Base-by-base conservation (phyloP, 1,139 yeast genomes). In the Ogataea hybrid region DNA sequence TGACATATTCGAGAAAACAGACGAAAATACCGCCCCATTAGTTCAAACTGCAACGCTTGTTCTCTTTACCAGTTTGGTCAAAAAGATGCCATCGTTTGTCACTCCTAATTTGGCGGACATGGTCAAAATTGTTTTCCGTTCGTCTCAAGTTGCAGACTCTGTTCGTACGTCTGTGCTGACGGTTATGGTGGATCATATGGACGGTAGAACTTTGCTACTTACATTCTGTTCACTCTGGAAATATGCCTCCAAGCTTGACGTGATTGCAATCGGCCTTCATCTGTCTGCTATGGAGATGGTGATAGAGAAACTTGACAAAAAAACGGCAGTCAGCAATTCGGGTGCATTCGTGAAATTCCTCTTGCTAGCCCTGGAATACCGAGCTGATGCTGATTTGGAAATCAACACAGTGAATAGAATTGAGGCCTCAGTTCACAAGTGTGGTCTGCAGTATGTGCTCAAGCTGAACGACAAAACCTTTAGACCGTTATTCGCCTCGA, bases 391-490 rank as follows among this genome's bases (percentile, higher is more conserved):
- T 32, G 67, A 65, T 25, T 81, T 82, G 62, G 90, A 83, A 56
- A 74, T 68, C 48, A 88, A 88, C 59, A 83, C 95, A 6, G 70
- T 85, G 48, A 82, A 85, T 61, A 77, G 95, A 55, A 78, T 90
- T 48, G 97, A 90, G 61, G 74, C 87, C 25, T 75, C 85, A 14
- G 78, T 84, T 61, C 84, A 85, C 56, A 69, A 75, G 35, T 78
- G 90, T 62, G 92, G 88, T 32, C 78, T 90, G 51, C 71, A 71
- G 25, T 82, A 81, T 53, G 95, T 92, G 20, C 75, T 92, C 83
- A 90, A 92, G 63, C 75, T 94, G 64, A 92, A 92, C 59, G 98
- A 92, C 63, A 88, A 88, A 69, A 77, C 82, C 11, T 94, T 92
- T 75, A 79, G 97, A 59, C 98, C 98, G 20, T 68, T 88, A 57